Base-by-base conservation (phyloP, 495 filamentous ascomycete species). In the Halenospora varia region DNA sequence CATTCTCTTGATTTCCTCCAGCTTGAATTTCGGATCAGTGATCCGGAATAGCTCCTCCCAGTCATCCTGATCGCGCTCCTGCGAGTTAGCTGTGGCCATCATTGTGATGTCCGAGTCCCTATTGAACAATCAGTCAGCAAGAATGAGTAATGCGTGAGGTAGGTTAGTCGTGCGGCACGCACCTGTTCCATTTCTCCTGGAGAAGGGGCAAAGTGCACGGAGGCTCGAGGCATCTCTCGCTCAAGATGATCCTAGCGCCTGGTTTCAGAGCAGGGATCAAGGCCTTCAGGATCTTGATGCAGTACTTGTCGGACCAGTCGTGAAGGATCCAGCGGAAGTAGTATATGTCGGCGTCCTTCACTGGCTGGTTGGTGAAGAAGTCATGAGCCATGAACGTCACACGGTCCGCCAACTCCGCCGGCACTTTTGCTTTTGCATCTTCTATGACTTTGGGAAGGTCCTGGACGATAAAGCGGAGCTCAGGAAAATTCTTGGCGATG, bases 231-330 rank as follows among this genome's bases (percentile, higher is more conserved):
- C 42, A 46, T 20, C 42, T 46, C 42, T 46, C 42, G 19, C 42
- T 46, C 42, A 46, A 46, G 15, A 46, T 20, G 15, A 46, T 20
- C n/a, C 42, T 46, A n/a, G 42, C 42, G 15, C 42, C 42, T 22
- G 23, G 3, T 8, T 48, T 10, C 53, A 65, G 64, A 8, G 51
- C 42, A 24, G 29, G 45, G 25, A 66, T 66, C 8, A 47, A 22
- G 44, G 15, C 44, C n/a, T 35, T 35, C 29, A 86, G 68, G 42
- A 83, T 75, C 59, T 75, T 70, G 23, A 80, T 59, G 2, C 73
- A 71, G 57, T 81, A 80, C n/a, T 76, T 75, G 26, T 79, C 77
- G 23, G 76, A 75, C 74, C 82, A 79, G 63, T 83, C 77, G 66
- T 83, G 81, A 48, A 82, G 63, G 53, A 80, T 77, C 71, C 72